Percentiles rank a stretch among this genome's conserved stretches.
These are phyloP conservation scores for Sporothrix phasma DNA, from an alignment of 2,329 filamentous ascomycete species.

Conservation along the genomic window DNA sequence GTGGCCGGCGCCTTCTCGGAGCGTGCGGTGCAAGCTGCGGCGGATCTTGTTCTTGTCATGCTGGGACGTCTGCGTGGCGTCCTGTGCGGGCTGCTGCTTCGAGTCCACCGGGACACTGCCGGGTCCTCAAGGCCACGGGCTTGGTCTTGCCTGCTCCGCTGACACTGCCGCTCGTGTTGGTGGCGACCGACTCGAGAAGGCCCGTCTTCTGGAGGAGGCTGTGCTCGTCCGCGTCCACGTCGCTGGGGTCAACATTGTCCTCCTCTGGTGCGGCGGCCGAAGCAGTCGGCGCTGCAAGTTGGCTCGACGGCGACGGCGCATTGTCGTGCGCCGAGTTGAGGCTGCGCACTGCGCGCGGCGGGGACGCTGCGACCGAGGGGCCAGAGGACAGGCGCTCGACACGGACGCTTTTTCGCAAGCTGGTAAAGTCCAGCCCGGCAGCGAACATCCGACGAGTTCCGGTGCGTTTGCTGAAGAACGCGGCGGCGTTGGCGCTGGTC, in stretches of 20 bases:
- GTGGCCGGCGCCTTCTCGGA: conserved; percentile 67
- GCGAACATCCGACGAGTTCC: conserved; percentile 35
- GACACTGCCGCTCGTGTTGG: not conserved
- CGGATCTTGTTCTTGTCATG: conserved; percentile 59
- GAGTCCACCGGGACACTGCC: not conserved
- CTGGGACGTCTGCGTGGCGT: conserved; percentile 19
- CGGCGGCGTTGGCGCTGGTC: conserved; percentile 30
- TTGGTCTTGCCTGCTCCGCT: conserved; percentile 7
- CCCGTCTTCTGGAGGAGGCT: conserved; percentile 59
- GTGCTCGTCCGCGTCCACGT: conserved; percentile 57
- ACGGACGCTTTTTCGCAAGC: conserved; percentile 34
- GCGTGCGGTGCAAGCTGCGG: conserved; percentile 78
- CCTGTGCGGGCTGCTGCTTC: not conserved
- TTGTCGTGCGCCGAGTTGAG: conserved; percentile 26
- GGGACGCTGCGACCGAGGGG: conserved; percentile 26
- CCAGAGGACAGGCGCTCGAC: conserved; percentile 34
- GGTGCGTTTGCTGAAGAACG: conserved; percentile 29
- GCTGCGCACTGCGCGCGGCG: conserved; percentile 25
- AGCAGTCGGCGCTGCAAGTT: not conserved
- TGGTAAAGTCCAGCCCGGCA: conserved; percentile 27
- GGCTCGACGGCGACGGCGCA: not conserved
- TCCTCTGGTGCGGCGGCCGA: conserved; percentile 15
- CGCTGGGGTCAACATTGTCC: conserved; percentile 23
- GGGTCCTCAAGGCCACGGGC: not conserved
- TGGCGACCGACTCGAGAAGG: conserved; percentile 39